Percentiles rank a stretch among this genome's conserved stretches.
Conservation (phyloP, 352 stramenopile genomes). For the Plasmopara halstedii region DNA sequence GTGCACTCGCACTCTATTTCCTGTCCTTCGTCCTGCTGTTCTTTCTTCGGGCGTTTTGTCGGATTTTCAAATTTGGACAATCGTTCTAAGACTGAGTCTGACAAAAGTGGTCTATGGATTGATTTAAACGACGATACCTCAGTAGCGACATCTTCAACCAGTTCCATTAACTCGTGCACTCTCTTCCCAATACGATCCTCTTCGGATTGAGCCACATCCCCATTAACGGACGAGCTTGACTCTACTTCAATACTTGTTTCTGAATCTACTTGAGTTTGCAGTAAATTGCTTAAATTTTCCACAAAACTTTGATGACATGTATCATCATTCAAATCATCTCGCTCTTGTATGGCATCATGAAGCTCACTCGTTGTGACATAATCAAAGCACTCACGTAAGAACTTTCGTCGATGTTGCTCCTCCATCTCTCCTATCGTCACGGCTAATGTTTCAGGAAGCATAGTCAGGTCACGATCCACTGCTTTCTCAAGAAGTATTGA, state of each 20-base stretch:
- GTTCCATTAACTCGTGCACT: constrained; percentile 46
- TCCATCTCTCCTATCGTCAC: constrained; percentile 36
- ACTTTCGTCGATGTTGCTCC: constrained; percentile 30
- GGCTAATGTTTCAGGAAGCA: constrained; percentile 33
- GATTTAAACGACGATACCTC: constrained; percentile 34
- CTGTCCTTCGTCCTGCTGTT: constrained; percentile 21
- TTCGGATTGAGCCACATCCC: constrained; percentile 40
- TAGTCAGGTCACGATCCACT: constrained; percentile 26
- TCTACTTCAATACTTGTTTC: not conserved
- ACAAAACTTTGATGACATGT: constrained; percentile 46
- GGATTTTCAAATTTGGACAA: constrained; percentile 35
- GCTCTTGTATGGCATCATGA: constrained; percentile 36
- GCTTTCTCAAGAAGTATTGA: constrained; percentile 31
- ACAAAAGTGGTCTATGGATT: constrained; percentile 8
- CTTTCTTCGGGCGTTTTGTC: constrained; percentile 38
- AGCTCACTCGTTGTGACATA: constrained; percentile 40
- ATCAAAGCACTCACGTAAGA: constrained; percentile 56
- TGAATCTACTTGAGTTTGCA: constrained; percentile 11
- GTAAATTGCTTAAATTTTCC: constrained; percentile 37
- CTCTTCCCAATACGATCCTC: constrained; percentile 41
- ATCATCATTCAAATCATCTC: constrained; percentile 51
- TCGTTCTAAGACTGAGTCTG: constrained; percentile 14
- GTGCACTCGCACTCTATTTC: constrained; percentile 32
- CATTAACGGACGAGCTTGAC: not conserved
- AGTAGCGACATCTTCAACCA: constrained; percentile 46